Evolutionary conservation across 345 rosid genomes (phyloP).

Genomic region (Eutrema japonicum): DNA sequence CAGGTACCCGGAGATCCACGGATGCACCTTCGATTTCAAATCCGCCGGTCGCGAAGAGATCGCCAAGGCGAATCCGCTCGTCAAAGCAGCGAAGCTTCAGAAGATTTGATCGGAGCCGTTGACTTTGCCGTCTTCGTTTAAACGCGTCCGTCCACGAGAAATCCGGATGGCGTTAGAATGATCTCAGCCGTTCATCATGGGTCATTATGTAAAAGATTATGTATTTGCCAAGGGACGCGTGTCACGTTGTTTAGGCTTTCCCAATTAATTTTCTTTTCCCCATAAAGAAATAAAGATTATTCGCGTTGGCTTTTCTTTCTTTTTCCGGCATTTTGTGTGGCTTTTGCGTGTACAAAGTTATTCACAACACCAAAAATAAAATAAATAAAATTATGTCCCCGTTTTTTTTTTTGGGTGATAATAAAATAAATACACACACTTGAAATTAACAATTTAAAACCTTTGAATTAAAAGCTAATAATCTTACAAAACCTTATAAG

Average conservation of each 20-base stretch:
- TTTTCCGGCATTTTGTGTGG: slow-evolving; percentile 31
- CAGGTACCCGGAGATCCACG: slow-evolving; percentile 58
- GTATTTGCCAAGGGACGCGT: slow-evolving; percentile 40
- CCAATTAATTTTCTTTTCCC: slow-evolving; percentile 11
- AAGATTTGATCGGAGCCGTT: slow-evolving; percentile 50
- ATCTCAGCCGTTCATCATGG: slow-evolving; percentile 44
- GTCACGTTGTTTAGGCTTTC: slow-evolving; percentile 27
- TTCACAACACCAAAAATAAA: not conserved
- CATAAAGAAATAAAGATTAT: slow-evolving; percentile 37
- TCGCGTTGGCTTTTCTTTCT: slow-evolving; percentile 29
- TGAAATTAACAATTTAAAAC: too few relatives aligned
- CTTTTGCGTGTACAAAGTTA: slow-evolving; percentile 30
- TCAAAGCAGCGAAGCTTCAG: slow-evolving; percentile 56
- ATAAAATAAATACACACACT: not conserved
- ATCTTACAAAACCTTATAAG: too few relatives aligned
- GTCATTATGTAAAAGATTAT: slow-evolving; percentile 33
- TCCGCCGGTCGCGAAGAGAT: slow-evolving; percentile 58
- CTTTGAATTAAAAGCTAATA: not conserved
- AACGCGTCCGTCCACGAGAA: slow-evolving; percentile 25
- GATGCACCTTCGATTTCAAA: slow-evolving; percentile 57
- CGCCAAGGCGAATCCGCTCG: slow-evolving; percentile 58
- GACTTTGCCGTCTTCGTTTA: slow-evolving; percentile 30
- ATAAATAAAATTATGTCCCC: not conserved
- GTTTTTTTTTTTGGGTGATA: not conserved
- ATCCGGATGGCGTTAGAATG: slow-evolving; percentile 11